Conservation (phyloP, 2,329 filamentous ascomycete species). For the Thelonectria blattea region DNA sequence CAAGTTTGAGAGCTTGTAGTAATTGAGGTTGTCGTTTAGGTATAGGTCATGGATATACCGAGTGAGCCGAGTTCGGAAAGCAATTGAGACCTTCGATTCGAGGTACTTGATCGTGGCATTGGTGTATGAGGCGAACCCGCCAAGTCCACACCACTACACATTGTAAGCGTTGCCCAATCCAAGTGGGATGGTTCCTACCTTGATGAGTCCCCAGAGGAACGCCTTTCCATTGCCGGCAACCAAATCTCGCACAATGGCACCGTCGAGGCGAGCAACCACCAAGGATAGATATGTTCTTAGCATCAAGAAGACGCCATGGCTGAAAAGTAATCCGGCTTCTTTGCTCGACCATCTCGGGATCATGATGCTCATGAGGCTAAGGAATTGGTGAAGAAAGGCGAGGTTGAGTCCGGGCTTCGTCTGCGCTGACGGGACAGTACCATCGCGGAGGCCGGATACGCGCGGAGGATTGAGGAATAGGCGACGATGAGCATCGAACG, state of each 20-base stretch:
- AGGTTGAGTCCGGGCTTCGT: slow-evolving; percentile 94
- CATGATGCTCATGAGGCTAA: slow-evolving; percentile 97
- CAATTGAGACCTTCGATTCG: slow-evolving; percentile 97
- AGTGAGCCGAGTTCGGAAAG: slow-evolving; percentile 92
- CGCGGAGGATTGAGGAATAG: slow-evolving; percentile 91
- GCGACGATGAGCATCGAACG: slow-evolving; percentile 93
- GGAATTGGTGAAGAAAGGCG: slow-evolving; percentile 94
- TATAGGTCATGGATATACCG: slow-evolving; percentile 98
- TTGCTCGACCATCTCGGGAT: slow-evolving; percentile 95
- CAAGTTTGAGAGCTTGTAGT: slow-evolving; percentile 92
- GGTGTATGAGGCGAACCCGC: slow-evolving; percentile 92
- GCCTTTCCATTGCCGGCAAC: slow-evolving; percentile 91
- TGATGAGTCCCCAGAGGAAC: slow-evolving; percentile 87
- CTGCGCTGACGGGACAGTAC: slow-evolving; percentile 81
- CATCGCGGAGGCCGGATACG: slow-evolving; percentile 77
- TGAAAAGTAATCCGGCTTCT: slow-evolving; percentile 87
- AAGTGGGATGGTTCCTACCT: slow-evolving; percentile 53
- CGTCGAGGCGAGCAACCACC: slow-evolving; percentile 89
- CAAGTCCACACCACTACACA: slow-evolving; percentile 83
- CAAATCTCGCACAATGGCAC: slow-evolving; percentile 93
- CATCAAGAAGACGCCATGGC: slow-evolving; percentile 88
- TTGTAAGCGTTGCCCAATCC: slow-evolving; percentile 2
- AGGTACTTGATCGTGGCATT: slow-evolving; percentile 99
- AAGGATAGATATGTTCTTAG: slow-evolving; percentile 92
- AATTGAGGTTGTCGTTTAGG: slow-evolving; percentile 91